Conservation (phyloP, 306 rosid genomes). For the Quercus dentata region DNA sequence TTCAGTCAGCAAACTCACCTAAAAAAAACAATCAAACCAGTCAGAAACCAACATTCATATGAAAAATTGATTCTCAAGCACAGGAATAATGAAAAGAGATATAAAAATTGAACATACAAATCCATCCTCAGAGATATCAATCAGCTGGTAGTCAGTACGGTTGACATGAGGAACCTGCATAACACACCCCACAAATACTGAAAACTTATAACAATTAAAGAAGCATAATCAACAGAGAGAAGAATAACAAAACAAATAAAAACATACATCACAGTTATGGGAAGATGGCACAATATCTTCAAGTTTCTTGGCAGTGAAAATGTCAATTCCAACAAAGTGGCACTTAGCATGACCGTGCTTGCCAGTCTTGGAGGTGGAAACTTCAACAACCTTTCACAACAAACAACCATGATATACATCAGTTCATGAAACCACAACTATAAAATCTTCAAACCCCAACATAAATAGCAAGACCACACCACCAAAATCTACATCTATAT, state of each 20-base stretch:
- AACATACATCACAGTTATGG: slow-evolving; percentile 69
- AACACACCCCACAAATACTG: neutral
- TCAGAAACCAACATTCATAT: neutral
- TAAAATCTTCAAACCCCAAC: neutral
- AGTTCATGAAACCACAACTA: neutral
- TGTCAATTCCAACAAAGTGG: slow-evolving; percentile 77
- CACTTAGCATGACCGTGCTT: slow-evolving; percentile 62
- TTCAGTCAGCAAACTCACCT: slow-evolving; percentile 70
- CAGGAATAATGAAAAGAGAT: neutral
- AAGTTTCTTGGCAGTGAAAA: slow-evolving; percentile 61
- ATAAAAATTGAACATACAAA: slow-evolving; percentile 41
- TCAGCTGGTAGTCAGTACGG: slow-evolving; percentile 56
- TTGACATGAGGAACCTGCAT: slow-evolving; percentile 71
- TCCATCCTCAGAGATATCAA: slow-evolving; percentile 44
- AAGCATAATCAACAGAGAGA: neutral
- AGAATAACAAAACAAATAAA: too few relatives aligned
- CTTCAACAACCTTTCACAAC: slow-evolving; percentile 24
- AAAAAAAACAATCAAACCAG: neutral
- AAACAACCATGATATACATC: neutral
- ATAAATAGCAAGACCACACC: neutral
- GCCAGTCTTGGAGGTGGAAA: slow-evolving; percentile 49
- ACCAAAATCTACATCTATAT: neutral
- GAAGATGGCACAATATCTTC: slow-evolving; percentile 80
- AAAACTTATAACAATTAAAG: neutral
- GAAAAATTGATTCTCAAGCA: neutral